Base-by-base conservation (phyloP, 768 basidiomycete genomes). In the Macrocybe gigantea region DNA sequence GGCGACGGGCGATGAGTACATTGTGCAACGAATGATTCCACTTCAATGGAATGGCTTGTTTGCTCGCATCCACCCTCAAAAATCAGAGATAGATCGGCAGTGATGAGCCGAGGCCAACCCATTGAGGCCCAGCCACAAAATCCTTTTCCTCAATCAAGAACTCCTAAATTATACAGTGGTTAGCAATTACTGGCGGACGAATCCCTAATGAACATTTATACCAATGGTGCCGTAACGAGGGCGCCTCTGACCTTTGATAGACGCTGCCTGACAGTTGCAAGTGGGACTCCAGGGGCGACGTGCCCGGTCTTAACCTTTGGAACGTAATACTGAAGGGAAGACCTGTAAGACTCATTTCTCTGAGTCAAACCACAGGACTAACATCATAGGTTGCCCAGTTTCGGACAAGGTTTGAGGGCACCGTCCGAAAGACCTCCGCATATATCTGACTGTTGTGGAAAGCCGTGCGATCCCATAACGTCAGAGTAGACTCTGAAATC, bases 131-230 rank as follows among this genome's bases (percentile, higher is more conserved):
- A 51, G 75, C 74, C 9, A 80, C 78, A 41, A 91, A 80, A 1
- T 79, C 79, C 55, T 79, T 82, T 52, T 91, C 78, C 49, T 90
- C 88, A 42, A 88, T 88, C 41, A 93, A 69, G 75, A 93, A 93
- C 62, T 92, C 84, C 88, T 89, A 55, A 14, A 44, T 47, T 44
- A 12, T 9, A 36, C 22, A 22, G 22, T 48, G 32, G 52, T 56
- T 32, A 43, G 33, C 38, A 42, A n/a, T 22, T 6, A 39, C n/a
- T 3, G 48, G 8, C 37, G 41, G 15, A 30, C 39, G 38, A 46
- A 38, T 14, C 45, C 38, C 22, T 12, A 22, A 9, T 48, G 44
- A 49, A 38, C 15, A 34, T 30, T 60, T 78, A 47, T 54, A 89
- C 87, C 60, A 90, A 59, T 39, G 87, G 85, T 56, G 77, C 78